Evolutionary conservation across 371 early-diverging fungal genomes (phyloP).

Genomic region (Nematocida sp.): DNA sequence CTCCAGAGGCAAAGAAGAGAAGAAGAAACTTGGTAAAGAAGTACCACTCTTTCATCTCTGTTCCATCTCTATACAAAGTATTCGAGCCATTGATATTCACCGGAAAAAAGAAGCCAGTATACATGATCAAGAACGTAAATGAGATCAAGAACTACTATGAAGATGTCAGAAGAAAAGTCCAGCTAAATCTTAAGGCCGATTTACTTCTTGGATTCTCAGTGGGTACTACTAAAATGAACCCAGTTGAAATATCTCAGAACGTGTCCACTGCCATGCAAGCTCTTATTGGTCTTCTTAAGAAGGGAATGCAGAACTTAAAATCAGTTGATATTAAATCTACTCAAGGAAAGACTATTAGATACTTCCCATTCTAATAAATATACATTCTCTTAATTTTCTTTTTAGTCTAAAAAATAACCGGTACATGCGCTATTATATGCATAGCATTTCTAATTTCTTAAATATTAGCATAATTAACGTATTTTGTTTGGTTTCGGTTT

Average conservation of each 20-base stretch:
- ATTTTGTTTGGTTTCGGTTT: too few species aligned
- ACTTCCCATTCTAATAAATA: slow-evolving; percentile 49
- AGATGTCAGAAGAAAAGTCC: slow-evolving; percentile 91
- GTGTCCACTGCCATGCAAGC: slow-evolving; percentile 93
- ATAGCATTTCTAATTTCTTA: too few species aligned
- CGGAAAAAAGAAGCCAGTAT: slow-evolving; percentile 90
- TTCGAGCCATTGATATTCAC: slow-evolving; percentile 90
- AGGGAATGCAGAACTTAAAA: slow-evolving; percentile 97
- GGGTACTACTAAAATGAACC: slow-evolving; percentile 88
- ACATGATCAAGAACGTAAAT: slow-evolving; percentile 88
- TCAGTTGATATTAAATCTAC: slow-evolving; percentile 92
- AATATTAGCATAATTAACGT: too few species aligned
- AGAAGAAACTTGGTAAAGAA: slow-evolving; percentile 89
- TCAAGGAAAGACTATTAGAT: slow-evolving; percentile 81
- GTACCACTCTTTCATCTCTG: slow-evolving; percentile 92
- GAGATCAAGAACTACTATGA: slow-evolving; percentile 82
- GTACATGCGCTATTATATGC: too few species aligned
- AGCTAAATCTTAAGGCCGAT: slow-evolving; percentile 97
- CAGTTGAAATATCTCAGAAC: slow-evolving; percentile 89
- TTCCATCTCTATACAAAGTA: slow-evolving; percentile 93
- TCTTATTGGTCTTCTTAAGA: slow-evolving; percentile 91
- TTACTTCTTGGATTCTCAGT: slow-evolving; percentile 93
- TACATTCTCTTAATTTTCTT: slow-evolving; percentile 5
- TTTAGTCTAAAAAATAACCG: too few species aligned
- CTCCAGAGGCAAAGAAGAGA: slow-evolving; percentile 96